phyloP scores from a whole-genome alignment of 2,329 filamentous ascomycete species.

The Fusarium ambrosium region DNA sequence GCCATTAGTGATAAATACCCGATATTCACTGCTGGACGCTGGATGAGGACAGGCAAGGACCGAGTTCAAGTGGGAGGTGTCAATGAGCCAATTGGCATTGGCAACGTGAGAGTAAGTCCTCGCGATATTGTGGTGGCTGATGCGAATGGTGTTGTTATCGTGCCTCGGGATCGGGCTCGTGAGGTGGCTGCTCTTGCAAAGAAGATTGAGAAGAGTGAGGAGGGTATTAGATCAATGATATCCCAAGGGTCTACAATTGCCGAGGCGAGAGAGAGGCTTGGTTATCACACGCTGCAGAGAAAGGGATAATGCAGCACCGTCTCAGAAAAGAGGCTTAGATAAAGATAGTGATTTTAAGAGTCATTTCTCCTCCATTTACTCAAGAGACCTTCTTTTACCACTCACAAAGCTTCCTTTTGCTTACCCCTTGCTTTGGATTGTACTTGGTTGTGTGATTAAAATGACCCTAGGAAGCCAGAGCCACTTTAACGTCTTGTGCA shows the following conservation, averaged over 20 bases:
- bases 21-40: slow-evolving; percentile 49
- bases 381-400: not conserved
- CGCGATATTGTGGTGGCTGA: slow-evolving; percentile 51
- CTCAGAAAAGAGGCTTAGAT: not conserved
- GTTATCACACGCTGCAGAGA: slow-evolving; percentile 39
- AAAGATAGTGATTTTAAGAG: not conserved
- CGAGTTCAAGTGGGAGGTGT: not conserved
- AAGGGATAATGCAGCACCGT: slow-evolving; percentile 11
- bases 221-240: slow-evolving; percentile 27
- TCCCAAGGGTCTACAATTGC: slow-evolving; percentile 21
- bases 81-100: slow-evolving; percentile 44
- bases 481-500: not conserved
- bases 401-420: not conserved
- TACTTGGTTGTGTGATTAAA: not conserved
- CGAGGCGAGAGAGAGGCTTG: slow-evolving; percentile 27
- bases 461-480: not conserved
- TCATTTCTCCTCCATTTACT: not conserved
- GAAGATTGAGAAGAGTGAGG: slow-evolving; percentile 33
- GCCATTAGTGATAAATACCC: slow-evolving; percentile 48
- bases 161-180: slow-evolving; percentile 30
- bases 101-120: slow-evolving; percentile 44
- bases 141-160: slow-evolving; percentile 41
- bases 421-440: not conserved
- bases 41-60: slow-evolving; percentile 47
- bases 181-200: slow-evolving; percentile 31